These are phyloP conservation scores for Camelina hispida DNA, from an alignment of 345 rosid genomes.

Conservation along the genomic window DNA sequence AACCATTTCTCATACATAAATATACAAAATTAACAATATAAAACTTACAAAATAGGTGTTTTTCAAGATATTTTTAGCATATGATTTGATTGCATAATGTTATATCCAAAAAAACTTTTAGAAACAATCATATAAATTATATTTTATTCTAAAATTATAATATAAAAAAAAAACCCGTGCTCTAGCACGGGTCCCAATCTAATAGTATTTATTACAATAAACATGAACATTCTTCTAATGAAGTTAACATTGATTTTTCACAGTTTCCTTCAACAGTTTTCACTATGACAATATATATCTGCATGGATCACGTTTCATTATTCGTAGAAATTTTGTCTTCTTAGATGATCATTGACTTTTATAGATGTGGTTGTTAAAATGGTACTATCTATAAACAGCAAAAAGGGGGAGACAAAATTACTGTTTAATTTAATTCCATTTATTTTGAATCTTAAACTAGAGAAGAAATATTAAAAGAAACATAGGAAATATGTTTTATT, in stretches of 20 bases:
- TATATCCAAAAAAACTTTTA: no score
- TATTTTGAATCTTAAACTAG: neutral
- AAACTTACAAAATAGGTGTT: no score
- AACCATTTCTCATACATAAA: no score
- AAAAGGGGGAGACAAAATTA: neutral
- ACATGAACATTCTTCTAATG: neutral
- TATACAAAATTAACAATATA: no score
- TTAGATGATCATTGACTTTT: neutral
- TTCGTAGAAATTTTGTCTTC: neutral
- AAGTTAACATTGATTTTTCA: neutral
- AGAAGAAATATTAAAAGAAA: neutral
- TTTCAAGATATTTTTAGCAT: no score
- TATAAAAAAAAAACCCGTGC: no score
- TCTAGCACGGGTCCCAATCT: no score
- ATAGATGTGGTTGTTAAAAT: neutral
- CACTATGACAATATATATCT: neutral
- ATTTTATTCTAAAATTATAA: no score
- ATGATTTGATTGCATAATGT: no score
- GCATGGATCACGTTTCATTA: neutral
- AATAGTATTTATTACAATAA: neutral
- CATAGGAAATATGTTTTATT: constrained; percentile 6
- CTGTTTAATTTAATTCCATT: neutral
- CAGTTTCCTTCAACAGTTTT: neutral
- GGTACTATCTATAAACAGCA: neutral
- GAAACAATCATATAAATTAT: no score